Evolutionary conservation across 2,329 filamentous ascomycete genomes (phyloP).

Genomic region (Arthrobotrys megalospora): DNA sequence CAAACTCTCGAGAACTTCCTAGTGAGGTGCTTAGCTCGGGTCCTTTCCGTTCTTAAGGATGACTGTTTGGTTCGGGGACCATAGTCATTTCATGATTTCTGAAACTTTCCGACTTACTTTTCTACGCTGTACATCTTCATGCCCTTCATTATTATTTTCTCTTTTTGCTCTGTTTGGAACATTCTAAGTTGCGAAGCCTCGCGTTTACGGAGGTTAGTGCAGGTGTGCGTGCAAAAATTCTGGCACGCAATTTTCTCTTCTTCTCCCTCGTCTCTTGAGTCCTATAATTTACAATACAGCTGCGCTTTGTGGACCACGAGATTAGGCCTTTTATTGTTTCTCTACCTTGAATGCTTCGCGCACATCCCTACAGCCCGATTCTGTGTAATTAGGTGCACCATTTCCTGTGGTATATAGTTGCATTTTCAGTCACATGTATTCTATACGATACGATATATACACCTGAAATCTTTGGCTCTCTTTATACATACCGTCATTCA

Average conservation of each 20-base stretch:
- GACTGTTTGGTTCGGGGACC: background rate
- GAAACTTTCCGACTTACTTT: background rate
- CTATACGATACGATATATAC: conserved; percentile 4
- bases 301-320: background rate
- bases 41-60: background rate
- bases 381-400: conserved; percentile 11
- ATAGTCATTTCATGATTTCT: background rate
- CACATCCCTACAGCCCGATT: background rate
- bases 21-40: background rate
- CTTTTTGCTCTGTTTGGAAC: too few relatives aligned
- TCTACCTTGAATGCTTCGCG: background rate
- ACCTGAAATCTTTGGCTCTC: background rate
- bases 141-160: background rate
- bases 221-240: too few relatives aligned
- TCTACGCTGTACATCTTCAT: background rate
- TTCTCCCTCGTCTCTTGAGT: background rate
- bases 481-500: background rate
- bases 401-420: conserved; percentile 1
- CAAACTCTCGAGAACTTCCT: background rate
- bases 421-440: conserved; percentile 9
- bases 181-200: too few relatives aligned
- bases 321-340: background rate
- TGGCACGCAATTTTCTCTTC: background rate
- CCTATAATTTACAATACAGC: background rate
- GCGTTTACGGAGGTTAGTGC: too few relatives aligned